Conservation (phyloP, 2,329 filamentous ascomycete species). For the Colletotrichum zoysiae region DNA sequence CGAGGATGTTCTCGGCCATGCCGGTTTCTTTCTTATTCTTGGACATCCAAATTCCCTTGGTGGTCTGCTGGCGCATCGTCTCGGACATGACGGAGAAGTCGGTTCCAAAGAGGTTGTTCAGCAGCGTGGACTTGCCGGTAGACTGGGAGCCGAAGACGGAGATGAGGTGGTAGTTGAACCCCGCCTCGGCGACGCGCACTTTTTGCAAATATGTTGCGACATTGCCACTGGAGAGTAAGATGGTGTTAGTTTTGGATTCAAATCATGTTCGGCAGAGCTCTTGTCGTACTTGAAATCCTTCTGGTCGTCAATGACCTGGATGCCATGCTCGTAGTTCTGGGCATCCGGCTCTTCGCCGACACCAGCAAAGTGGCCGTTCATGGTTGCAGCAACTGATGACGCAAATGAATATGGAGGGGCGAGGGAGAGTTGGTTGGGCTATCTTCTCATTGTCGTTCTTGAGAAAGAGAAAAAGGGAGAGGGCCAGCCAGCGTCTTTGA, state of each 20-base stretch:
- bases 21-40: constrained; percentile 82
- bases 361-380: constrained; percentile 86
- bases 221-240: constrained; percentile 68
- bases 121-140: constrained; percentile 95
- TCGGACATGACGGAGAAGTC: constrained; percentile 99
- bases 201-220: constrained; percentile 85
- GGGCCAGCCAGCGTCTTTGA: constrained; percentile 21
- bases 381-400: constrained; percentile 50
- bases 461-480: constrained; percentile 7
- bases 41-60: constrained; percentile 99
- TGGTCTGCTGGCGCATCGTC: constrained; percentile 92
- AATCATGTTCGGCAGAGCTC: constrained; percentile 16
- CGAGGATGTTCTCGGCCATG: constrained; percentile 98
- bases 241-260: background rate
- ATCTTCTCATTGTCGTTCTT: constrained; percentile 36
- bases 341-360: constrained; percentile 75
- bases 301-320: constrained; percentile 96
- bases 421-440: constrained; percentile 20
- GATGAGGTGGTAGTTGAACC: constrained; percentile 99
- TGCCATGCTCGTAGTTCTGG: constrained; percentile 87
- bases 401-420: constrained; percentile 27
- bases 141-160: constrained; percentile 99
- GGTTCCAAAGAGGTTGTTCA: constrained; percentile 96
- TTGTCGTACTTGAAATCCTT: constrained; percentile 92
- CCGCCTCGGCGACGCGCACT: constrained; percentile 85